Evolutionary conservation across 371 early-diverging fungal genomes (phyloP).

Genomic region (Phascolomyces articulosus): DNA sequence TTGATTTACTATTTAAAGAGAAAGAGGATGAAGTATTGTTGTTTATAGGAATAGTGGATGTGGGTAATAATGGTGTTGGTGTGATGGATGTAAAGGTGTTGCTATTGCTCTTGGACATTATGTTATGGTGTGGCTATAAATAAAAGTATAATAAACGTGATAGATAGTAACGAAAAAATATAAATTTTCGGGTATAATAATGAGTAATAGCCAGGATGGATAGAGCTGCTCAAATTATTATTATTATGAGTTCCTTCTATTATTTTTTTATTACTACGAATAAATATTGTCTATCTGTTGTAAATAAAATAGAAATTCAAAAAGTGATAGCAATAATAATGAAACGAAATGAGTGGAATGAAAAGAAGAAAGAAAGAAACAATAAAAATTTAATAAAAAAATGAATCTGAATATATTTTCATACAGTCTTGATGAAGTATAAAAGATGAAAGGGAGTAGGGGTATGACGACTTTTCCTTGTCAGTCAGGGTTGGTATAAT

Average conservation of each 20-base stretch:
- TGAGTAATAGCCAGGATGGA: no score
- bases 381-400: constrained; percentile 1
- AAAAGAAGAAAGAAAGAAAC: not conserved
- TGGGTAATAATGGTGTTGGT: not conserved
- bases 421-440: not conserved
- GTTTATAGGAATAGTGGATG: not conserved
- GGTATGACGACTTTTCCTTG: not conserved
- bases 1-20: not conserved
- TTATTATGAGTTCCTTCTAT: no score
- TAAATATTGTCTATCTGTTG: no score
- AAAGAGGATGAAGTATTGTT: not conserved
- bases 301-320: no score
- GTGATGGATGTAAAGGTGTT: no score
- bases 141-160: no score
- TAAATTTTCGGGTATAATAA: no score
- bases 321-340: constrained; percentile 1
- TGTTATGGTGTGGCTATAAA: no score
- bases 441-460: not conserved
- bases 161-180: no score
- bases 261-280: no score
- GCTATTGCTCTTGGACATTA: not conserved
- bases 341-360: not conserved
- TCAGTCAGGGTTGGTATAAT: not conserved
- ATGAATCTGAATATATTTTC: not conserved
- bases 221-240: no score